These are phyloP conservation scores for Panaeolus cyanescens DNA, from an alignment of 768 basidiomycete species.

Conservation along the genomic window DNA sequence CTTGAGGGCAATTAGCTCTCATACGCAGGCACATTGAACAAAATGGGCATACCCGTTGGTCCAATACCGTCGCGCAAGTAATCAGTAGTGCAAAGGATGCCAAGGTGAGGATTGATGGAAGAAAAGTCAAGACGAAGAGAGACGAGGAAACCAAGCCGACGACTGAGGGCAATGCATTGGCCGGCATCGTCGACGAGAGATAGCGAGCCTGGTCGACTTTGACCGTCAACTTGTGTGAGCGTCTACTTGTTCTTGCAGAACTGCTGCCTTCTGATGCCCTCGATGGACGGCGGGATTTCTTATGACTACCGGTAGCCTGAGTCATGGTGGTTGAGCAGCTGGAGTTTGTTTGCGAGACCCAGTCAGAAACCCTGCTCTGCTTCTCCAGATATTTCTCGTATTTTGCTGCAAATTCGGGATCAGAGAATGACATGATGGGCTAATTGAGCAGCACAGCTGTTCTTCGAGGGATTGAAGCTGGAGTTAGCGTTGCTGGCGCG, in stretches of 20 bases:
- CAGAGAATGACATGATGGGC: neutral
- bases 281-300: neutral
- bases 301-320: neutral
- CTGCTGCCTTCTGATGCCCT: neutral
- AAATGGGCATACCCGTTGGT: neutral
- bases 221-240: neutral
- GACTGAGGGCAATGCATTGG: neutral
- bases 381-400: neutral
- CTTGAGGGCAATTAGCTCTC: too few relatives aligned
- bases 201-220: neutral
- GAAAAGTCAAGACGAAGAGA: neutral
- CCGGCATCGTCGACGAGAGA: neutral
- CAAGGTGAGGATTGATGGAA: neutral
- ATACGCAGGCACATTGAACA: neutral
- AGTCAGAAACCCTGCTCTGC: neutral
- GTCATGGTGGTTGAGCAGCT: neutral
- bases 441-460: neutral
- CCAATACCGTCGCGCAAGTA: neutral
- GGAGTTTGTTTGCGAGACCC: neutral
- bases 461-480: neutral
- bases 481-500: neutral
- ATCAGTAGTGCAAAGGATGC: neutral
- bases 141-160: neutral
- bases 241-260: neutral
- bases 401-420: neutral